Evolutionary conservation across 257 asterid species (phyloP).

Genomic region (Penstemon newberryi): DNA sequence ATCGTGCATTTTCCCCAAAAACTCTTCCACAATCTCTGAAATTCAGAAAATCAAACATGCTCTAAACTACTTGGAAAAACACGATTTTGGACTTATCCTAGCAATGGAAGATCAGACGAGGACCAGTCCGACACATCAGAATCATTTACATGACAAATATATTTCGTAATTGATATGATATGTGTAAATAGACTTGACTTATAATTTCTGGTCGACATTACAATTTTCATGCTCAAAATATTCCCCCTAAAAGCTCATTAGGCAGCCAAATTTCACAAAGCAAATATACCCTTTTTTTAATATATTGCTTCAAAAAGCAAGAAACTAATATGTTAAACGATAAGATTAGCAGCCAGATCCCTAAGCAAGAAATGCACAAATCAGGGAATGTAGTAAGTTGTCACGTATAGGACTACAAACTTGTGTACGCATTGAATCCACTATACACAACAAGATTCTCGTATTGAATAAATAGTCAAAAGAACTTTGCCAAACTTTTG

Average conservation of each 20-base stretch:
- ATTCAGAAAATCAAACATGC: too few relatives aligned
- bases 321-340: background rate
- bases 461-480: conserved; percentile 30
- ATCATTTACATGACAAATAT: too few relatives aligned
- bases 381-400: background rate
- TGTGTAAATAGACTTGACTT: too few relatives aligned
- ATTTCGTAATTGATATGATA: too few relatives aligned
- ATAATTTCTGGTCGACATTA: too few relatives aligned
- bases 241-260: conserved; percentile 2
- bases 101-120: too few relatives aligned
- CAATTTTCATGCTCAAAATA: background rate
- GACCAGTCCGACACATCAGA: too few relatives aligned
- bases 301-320: background rate
- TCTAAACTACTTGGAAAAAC: too few relatives aligned
- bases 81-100: too few relatives aligned
- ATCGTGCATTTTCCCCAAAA: too few relatives aligned
- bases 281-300: background rate
- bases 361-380: conserved; percentile 6
- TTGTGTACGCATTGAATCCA: background rate
- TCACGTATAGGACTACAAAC: background rate
- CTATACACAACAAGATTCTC: conserved; percentile 33
- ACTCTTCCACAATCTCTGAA: too few relatives aligned
- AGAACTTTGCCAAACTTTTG: conserved; percentile 49
- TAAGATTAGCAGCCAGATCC: background rate
- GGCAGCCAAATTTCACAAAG: conserved; percentile 16